Percentiles rank a stretch among this genome's conserved stretches.
These are phyloP conservation scores for Lactarius trivialis DNA, from an alignment of 768 basidiomycete species.

Conservation along the genomic window DNA sequence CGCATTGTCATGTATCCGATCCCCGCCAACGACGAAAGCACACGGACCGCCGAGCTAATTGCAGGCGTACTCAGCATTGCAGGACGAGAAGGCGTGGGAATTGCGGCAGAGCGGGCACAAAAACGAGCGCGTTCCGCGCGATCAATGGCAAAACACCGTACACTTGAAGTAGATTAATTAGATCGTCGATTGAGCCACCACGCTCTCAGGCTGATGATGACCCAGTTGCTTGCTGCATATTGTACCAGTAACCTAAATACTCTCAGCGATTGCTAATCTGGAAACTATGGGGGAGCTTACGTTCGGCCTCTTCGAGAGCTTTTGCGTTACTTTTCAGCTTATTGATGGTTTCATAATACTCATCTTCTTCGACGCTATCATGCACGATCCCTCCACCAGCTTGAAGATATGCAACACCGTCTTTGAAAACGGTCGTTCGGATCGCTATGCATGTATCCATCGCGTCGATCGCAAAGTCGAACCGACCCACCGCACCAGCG, in stretches of 20 bases:
- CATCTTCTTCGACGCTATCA: conserved; percentile 96
- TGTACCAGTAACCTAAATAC: conserved; percentile 59
- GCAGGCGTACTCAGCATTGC: conserved; percentile 88
- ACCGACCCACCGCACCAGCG: conserved; percentile 96
- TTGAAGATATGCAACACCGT: conserved; percentile 85
- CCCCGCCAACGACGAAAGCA: conserved; percentile 95
- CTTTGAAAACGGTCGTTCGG: conserved; percentile 95
- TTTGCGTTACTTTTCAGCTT: conserved; percentile 84
- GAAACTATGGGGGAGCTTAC: conserved; percentile 43
- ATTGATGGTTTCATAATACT: conserved; percentile 92
- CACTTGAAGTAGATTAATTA: conserved; percentile 19
- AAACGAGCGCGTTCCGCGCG: conserved; percentile 10
- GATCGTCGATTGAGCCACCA: neutral
- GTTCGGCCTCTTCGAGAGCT: conserved; percentile 81
- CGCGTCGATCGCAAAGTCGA: conserved; percentile 89
- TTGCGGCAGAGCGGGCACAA: conserved; percentile 32
- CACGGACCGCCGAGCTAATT: conserved; percentile 84
- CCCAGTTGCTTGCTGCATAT: conserved; percentile 42
- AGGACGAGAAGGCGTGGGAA: conserved; percentile 62
- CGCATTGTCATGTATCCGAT: conserved; percentile 97
- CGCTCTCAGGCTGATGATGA: neutral
- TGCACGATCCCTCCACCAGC: conserved; percentile 97
- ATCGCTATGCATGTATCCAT: conserved; percentile 99
- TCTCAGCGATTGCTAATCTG: conserved; percentile 22
- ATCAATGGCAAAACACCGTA: conserved; percentile 14